Percentiles rank a stretch among this genome's conserved stretches.
These are phyloP conservation scores for Hymenoscyphus linearis DNA, from an alignment of 2,329 filamentous ascomycete genomes.

Conservation along the genomic window DNA sequence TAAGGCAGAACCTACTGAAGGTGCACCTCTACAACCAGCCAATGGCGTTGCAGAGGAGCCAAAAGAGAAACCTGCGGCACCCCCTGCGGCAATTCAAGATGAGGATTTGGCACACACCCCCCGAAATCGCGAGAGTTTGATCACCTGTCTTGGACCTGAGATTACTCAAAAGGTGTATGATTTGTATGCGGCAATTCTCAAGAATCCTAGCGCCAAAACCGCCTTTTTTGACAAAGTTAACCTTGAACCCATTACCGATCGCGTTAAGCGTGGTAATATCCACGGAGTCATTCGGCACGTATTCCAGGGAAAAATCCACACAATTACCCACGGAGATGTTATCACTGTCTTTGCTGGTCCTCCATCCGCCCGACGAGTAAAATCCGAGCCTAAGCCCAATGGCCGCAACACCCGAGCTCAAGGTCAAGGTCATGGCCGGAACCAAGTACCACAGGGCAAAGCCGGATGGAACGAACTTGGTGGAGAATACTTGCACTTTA, in stretches of 20 bases:
- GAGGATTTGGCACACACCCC: constrained; percentile 23
- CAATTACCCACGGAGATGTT: constrained; percentile 50
- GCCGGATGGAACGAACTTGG: constrained; percentile 60
- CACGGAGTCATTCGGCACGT: constrained; percentile 55
- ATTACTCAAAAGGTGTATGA: constrained; percentile 45
- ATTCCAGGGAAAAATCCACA: constrained; percentile 59
- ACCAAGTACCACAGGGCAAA: constrained; percentile 33
- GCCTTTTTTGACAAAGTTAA: constrained; percentile 48
- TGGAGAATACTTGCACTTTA: constrained; percentile 68
- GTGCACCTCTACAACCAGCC: background rate
- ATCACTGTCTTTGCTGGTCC: constrained; percentile 51
- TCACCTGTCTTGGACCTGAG: constrained; percentile 45
- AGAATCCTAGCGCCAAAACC: constrained; percentile 49
- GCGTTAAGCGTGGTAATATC: constrained; percentile 55
- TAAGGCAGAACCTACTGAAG: background rate
- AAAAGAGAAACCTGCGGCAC: background rate
- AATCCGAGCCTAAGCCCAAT: constrained; percentile 8
- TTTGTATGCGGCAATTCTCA: constrained; percentile 49
- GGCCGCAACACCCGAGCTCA: constrained; percentile 11
- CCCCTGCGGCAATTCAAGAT: background rate
- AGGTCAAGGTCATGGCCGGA: constrained; percentile 8
- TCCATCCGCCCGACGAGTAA: constrained; percentile 15
- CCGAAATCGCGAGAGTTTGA: constrained; percentile 40
- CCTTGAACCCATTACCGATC: constrained; percentile 52
- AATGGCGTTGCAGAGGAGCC: background rate